A percentile compares a stretch with the other conserved stretches of the same genome.
Conservation (phyloP, 1,284 basidiomycete species). For the Trichosporon sp. region DNA sequence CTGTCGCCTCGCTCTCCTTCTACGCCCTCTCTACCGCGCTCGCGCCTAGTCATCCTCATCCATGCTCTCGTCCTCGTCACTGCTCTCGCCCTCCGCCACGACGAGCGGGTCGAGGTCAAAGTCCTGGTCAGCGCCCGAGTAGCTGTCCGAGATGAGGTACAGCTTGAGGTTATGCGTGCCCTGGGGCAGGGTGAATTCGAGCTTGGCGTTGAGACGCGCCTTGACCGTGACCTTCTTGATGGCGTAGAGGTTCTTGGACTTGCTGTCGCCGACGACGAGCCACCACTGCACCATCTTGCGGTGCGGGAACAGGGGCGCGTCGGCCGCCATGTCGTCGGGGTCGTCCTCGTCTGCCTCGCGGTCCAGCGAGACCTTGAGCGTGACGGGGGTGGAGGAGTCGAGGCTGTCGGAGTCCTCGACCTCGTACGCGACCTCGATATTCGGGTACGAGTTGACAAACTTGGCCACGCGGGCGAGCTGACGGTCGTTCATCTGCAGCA, state of each 20-base stretch:
- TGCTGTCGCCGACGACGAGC: constrained; percentile 85
- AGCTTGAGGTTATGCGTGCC: constrained; percentile 79
- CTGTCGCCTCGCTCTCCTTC: background rate
- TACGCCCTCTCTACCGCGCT: background rate
- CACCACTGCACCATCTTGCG: constrained; percentile 97
- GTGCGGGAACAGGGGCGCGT: constrained; percentile 87
- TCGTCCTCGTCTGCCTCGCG: constrained; percentile 79
- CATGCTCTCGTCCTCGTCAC: constrained; percentile 66
- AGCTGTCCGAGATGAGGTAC: constrained; percentile 91
- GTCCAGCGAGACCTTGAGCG: constrained; percentile 75
- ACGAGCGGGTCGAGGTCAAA: constrained; percentile 75
- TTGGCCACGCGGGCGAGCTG: constrained; percentile 82
- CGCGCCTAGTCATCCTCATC: constrained; percentile 30
- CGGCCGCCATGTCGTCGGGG: constrained; percentile 72
- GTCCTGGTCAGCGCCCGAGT: constrained; percentile 86
- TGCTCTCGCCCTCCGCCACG: constrained; percentile 82
- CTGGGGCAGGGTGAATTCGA: constrained; percentile 85
- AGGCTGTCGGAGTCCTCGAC: constrained; percentile 78
- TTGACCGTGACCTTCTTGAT: constrained; percentile 95
- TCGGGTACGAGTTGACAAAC: constrained; percentile 93
- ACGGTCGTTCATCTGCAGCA: constrained; percentile 80
- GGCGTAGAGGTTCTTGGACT: constrained; percentile 71
- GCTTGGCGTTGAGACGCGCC: constrained; percentile 73
- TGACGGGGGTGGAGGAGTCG: constrained; percentile 79
- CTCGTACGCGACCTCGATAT: constrained; percentile 78